These are phyloP conservation scores for Urtica urens DNA, from an alignment of 306 rosid species.

Conservation along the genomic window DNA sequence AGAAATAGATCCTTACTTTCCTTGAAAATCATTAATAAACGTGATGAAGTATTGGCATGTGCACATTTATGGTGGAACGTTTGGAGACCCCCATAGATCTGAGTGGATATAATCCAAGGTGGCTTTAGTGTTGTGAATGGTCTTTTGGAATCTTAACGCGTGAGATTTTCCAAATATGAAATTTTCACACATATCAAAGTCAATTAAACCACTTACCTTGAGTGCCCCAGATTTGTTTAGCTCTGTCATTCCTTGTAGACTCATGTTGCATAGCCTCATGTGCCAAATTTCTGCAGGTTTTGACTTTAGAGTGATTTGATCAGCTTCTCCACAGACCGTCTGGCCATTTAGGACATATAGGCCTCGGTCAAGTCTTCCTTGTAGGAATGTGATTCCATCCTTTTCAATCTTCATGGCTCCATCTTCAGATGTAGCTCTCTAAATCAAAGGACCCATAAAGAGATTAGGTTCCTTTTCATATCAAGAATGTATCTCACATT, in stretches of 20 bases:
- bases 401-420: too few species aligned
- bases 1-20: not conserved
- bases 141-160: too few species aligned
- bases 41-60: not conserved
- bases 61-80: not conserved
- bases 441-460: too few species aligned
- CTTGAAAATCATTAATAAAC: not conserved
- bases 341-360: not conserved
- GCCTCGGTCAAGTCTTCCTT: too few species aligned
- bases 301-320: not conserved
- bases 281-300: not conserved
- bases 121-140: not conserved
- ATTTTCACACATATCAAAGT: not conserved
- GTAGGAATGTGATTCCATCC: not conserved
- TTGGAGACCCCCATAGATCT: not conserved
- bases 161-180: too few species aligned
- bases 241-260: not conserved
- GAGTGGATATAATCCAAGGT: not conserved
- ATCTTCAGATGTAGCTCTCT: too few species aligned
- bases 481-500: not conserved
- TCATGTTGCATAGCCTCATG: not conserved
- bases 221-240: not conserved
- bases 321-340: not conserved
- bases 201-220: not conserved
- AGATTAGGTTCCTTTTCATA: not conserved